Percentiles rank a stretch among this genome's conserved stretches.
phyloP scores from a whole-genome alignment of 257 asterid species.

The Ligustrum vulgare region DNA sequence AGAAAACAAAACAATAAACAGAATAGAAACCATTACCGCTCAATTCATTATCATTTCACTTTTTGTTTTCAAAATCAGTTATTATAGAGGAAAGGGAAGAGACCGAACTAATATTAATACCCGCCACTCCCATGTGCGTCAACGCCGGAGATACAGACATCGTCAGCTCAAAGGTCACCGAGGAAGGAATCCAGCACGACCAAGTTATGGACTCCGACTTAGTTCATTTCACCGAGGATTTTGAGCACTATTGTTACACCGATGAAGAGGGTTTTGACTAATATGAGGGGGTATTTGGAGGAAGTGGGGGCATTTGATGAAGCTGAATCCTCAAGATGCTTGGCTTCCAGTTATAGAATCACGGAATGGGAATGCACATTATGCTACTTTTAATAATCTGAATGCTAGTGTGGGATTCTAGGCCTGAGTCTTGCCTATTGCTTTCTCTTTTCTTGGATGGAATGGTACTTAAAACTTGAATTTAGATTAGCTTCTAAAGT shows the following conservation, averaged over 20 bases:
- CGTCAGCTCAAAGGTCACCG: constrained; percentile 89
- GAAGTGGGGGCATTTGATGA: constrained; percentile 94
- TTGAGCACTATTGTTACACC: constrained; percentile 98
- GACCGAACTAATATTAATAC: constrained; percentile 93
- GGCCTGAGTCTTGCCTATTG: constrained; percentile 91
- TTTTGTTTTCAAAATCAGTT: neutral
- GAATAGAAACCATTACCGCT: neutral
- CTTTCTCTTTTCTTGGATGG: constrained; percentile 98
- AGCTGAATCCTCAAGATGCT: constrained; percentile 96
- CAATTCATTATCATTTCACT: too few relatives aligned
- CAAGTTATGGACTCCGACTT: constrained; percentile 95
- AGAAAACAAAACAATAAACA: neutral
- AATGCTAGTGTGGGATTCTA: constrained; percentile 97
- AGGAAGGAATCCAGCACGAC: constrained; percentile 44
- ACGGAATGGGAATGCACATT: constrained; percentile 92
- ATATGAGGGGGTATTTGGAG: constrained; percentile 92
- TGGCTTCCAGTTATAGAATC: constrained; percentile 99
- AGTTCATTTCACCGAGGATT: constrained; percentile 87
- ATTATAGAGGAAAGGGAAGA: constrained; percentile 97
- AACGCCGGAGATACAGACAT: constrained; percentile 90
- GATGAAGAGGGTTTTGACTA: constrained; percentile 83
- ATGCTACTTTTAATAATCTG: constrained; percentile 92
- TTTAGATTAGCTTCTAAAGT: neutral
- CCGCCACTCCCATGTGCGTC: constrained; percentile 94
- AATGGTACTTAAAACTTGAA: constrained; percentile 20